phyloP scores from a whole-genome alignment of 176 grass and related monocot species.

The Eragrostis nindensis region DNA sequence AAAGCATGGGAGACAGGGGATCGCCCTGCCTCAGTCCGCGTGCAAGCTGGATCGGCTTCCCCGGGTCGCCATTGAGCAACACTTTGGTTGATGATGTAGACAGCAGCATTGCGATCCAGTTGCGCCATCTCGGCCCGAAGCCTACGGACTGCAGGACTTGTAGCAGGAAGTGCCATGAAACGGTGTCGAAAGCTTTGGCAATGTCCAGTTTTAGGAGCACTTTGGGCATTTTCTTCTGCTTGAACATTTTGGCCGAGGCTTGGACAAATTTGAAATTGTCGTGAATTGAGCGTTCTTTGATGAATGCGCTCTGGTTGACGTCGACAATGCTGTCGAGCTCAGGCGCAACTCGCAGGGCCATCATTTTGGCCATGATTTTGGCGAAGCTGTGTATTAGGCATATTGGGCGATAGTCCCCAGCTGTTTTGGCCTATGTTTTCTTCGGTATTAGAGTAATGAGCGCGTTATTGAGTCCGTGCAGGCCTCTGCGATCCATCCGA shows the following conservation, averaged over 20 bases:
- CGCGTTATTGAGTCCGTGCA: neutral
- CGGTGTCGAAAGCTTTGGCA: neutral
- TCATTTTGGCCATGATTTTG: accelerated
- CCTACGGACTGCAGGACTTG: neutral
- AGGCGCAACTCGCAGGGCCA: accelerated
- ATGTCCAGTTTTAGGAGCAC: accelerated
- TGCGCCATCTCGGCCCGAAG: accelerated
- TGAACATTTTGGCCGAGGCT: neutral
- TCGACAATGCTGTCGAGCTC: neutral
- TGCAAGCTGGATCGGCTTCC: accelerated
- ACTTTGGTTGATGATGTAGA: neutral
- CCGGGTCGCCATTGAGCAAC: neutral
- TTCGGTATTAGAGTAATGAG: neutral
- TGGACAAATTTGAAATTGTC: neutral
- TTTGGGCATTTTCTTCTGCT: neutral
- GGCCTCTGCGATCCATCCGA: accelerated
- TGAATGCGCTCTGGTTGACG: neutral
- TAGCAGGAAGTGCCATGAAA: neutral
- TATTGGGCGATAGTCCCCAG: neutral
- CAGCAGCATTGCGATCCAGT: neutral
- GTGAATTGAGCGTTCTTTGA: accelerated
- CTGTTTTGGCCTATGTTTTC: accelerated
- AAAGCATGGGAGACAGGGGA: neutral
- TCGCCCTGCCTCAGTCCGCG: neutral
- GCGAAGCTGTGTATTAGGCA: neutral